phyloP scores from a whole-genome alignment of 2,329 filamentous ascomycete species.

The Tolypocladium amazonense region DNA sequence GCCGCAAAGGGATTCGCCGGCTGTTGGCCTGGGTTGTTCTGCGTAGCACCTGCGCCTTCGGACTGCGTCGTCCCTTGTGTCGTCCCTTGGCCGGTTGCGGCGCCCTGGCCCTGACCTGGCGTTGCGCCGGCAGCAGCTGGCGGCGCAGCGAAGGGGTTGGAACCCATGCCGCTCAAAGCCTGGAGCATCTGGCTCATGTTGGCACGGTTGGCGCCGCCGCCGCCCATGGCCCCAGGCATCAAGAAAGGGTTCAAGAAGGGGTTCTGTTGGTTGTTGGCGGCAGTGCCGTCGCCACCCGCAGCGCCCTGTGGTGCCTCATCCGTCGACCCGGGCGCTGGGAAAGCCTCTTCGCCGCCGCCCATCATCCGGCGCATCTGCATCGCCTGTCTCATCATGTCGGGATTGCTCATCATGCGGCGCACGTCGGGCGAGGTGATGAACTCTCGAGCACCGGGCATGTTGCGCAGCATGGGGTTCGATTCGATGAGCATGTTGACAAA shows the following conservation, averaged over 20 bases:
- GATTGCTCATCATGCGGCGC: slow-evolving; percentile 86
- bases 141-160: slow-evolving; percentile 24
- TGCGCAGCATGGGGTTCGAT: slow-evolving; percentile 72
- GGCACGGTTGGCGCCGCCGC: slow-evolving; percentile 6
- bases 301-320: slow-evolving; percentile 62
- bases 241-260: slow-evolving; percentile 30
- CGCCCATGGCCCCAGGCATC: slow-evolving; percentile 13
- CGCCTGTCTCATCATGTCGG: slow-evolving; percentile 71
- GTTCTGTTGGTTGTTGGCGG: slow-evolving; percentile 25
- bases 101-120: slow-evolving; percentile 13
- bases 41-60: slow-evolving; percentile 11
- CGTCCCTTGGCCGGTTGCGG: slow-evolving; percentile 7
- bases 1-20: slow-evolving; percentile 57
- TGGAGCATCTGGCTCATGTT: slow-evolving; percentile 18
- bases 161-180: slow-evolving; percentile 14
- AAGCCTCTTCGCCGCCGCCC: slow-evolving; percentile 47
- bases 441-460: slow-evolving; percentile 66
- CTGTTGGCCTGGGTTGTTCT: slow-evolving; percentile 21
- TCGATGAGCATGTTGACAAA: slow-evolving; percentile 94
- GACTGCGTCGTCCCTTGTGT: slow-evolving; percentile 8
- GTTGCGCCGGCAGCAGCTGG: slow-evolving; percentile 9
- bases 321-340: slow-evolving; percentile 85
- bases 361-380: slow-evolving; percentile 71
- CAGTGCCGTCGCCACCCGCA: slow-evolving; percentile 17
- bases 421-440: slow-evolving; percentile 84